Base-by-base conservation (phyloP, 208 protist species). In the Trypanosoma avium region DNA sequence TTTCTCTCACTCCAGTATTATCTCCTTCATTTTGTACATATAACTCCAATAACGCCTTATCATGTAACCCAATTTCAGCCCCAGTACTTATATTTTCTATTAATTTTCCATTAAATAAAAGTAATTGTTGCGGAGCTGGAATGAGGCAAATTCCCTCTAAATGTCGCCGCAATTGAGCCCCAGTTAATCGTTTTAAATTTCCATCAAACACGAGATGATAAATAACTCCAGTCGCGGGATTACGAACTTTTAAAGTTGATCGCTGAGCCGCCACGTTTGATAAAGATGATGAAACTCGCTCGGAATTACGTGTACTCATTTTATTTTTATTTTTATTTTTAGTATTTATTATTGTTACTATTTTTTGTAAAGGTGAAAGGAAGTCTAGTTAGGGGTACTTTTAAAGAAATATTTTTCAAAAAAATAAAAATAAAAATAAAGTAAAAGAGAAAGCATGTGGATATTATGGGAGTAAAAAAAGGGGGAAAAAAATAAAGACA, bases 131-230 rank as follows among this genome's bases (percentile, higher is more conserved):
- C 3, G 12, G 12, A 10, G 65, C 40, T 0, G 77, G 61, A 17
- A 88, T 70, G 29, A 69, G 50, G 54, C 77, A 81, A 49, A 88
- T 78, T 24, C 62, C 58, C 22, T 79, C 75, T 15, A 91, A 63
- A 58, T 87, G 75, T 35, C 48, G 55, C 15, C 66, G 58, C 35
- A 91, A 67, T 60, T 82, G 75, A 8, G 24, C 48, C 0, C 75
- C 76, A 7, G 75, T 84, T 22, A 91, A 75, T 5, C 70, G 64
- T 26, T 32, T 49, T 6, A 85, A 47, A 24, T 73, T 73, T 13
- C 84, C 84, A 24, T 85, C 81, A 58, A 91, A 85, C 27, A 86
- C 73, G 29, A 91, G 78, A 53, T 87, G 71, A 49, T 86, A 88
- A 3, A 88, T 50, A 21, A 86, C 70, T 21, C 81, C 78, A 3